These are phyloP conservation scores for Trichophaea hybrida DNA, from an alignment of 2,329 filamentous ascomycete species.

Conservation along the genomic window DNA sequence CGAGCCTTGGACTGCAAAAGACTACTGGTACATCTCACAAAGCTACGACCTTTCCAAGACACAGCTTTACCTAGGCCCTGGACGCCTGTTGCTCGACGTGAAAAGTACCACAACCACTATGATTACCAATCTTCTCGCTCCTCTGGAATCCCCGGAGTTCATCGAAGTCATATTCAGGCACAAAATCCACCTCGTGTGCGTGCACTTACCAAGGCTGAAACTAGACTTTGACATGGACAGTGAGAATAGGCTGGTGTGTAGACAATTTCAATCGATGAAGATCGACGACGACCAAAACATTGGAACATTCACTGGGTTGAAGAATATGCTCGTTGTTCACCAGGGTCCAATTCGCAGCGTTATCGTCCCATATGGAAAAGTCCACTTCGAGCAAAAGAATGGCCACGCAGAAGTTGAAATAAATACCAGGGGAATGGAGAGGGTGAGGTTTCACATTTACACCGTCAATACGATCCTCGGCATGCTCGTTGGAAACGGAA, in stretches of 20 bases:
- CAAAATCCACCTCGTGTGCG: conserved; percentile 24
- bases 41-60: too few relatives aligned
- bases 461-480: conserved; percentile 38
- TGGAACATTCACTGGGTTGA: conserved; percentile 38
- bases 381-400: conserved; percentile 13
- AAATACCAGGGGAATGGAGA: not conserved
- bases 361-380: conserved; percentile 32
- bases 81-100: conserved; percentile 29
- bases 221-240: conserved; percentile 35
- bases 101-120: conserved; percentile 30
- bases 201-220: conserved; percentile 36
- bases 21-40: too few relatives aligned
- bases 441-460: conserved; percentile 34
- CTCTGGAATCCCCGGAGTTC: conserved; percentile 34
- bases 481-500: conserved; percentile 38
- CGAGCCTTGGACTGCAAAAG: too few relatives aligned
- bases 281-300: conserved; percentile 37
- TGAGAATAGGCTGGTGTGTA: conserved; percentile 14
- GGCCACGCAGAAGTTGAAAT: conserved; percentile 26
- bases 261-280: conserved; percentile 37
- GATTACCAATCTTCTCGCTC: conserved; percentile 29
- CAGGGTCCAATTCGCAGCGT: conserved; percentile 28
- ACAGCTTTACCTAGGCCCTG: too few relatives aligned
- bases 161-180: conserved; percentile 26
- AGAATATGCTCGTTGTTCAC: conserved; percentile 1